phyloP scores from a whole-genome alignment of 768 basidiomycete species.

The Tephrocybe sp. region DNA sequence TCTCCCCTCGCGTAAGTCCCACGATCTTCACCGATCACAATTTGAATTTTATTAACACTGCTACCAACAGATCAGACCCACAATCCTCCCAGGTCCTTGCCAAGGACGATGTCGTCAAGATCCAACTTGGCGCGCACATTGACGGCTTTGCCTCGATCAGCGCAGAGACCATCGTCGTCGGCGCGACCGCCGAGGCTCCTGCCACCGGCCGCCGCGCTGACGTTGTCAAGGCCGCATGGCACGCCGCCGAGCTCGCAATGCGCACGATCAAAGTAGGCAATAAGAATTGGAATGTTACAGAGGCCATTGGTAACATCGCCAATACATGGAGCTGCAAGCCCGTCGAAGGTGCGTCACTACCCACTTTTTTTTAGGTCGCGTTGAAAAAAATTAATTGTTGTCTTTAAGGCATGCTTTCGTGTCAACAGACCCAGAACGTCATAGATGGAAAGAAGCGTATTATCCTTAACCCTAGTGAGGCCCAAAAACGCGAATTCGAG shows the following conservation, averaged over 20 bases:
- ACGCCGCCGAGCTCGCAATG: slow-evolving; percentile 91
- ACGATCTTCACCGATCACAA: slow-evolving; percentile 25
- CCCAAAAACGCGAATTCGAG: slow-evolving; percentile 86
- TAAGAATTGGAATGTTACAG: slow-evolving; percentile 95
- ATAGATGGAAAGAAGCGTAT: slow-evolving; percentile 97
- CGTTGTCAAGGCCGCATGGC: slow-evolving; percentile 91
- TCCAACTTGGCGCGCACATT: slow-evolving; percentile 96
- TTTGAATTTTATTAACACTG: slow-evolving; percentile 5
- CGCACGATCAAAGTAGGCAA: slow-evolving; percentile 88
- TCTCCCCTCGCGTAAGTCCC: slow-evolving; percentile 84
- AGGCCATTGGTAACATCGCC: slow-evolving; percentile 73
- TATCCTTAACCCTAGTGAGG: slow-evolving; percentile 85
- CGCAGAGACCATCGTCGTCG: slow-evolving; percentile 92
- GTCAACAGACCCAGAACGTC: slow-evolving; percentile 91
- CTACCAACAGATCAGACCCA: slow-evolving; percentile 63
- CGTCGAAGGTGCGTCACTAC: slow-evolving; percentile 70
- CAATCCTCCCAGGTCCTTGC: slow-evolving; percentile 66
- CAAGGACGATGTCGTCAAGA: slow-evolving; percentile 91
- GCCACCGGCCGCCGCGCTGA: slow-evolving; percentile 88
- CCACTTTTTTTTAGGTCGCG: slow-evolving; percentile 17
- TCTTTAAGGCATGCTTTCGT: slow-evolving; percentile 83
- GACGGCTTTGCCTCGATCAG: slow-evolving; percentile 94
- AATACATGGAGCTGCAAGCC: slow-evolving; percentile 84
- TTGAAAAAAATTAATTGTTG: slow-evolving; percentile 2
- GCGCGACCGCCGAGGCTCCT: slow-evolving; percentile 69